These are phyloP conservation scores for Aspergillus heteromorphus DNA, from an alignment of 495 filamentous ascomycete species.

Conservation along the genomic window DNA sequence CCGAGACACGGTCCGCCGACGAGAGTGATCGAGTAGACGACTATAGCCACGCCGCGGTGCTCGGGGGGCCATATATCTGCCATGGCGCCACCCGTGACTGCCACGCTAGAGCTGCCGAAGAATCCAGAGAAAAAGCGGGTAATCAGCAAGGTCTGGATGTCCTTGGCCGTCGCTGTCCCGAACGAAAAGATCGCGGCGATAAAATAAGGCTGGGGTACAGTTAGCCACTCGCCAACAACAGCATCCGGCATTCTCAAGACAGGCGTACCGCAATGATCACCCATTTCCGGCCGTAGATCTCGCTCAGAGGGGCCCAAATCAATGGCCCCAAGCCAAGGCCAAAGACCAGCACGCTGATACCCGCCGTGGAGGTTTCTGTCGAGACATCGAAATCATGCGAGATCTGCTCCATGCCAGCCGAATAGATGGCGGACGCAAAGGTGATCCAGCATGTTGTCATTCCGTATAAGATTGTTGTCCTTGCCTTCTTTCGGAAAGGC, in stretches of 20 bases:
- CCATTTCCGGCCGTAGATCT: constrained; percentile 8
- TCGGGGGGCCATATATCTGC: constrained; percentile 47
- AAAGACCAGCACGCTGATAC: neutral
- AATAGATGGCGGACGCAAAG: neutral
- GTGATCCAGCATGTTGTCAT: neutral
- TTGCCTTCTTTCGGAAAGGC: neutral
- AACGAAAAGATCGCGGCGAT: constrained; percentile 25
- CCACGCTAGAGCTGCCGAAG: constrained; percentile 50
- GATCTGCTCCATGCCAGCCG: neutral
- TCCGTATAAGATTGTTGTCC: neutral
- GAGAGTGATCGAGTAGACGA: constrained; percentile 50
- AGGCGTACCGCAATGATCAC: neutral
- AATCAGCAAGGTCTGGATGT: constrained; percentile 52
- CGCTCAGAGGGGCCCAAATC: constrained; percentile 12
- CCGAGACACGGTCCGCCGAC: constrained; percentile 47
- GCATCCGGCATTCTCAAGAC: neutral
- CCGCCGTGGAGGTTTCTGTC: neutral
- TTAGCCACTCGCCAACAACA: neutral
- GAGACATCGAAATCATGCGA: neutral
- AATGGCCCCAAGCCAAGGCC: constrained; percentile 6
- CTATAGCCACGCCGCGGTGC: constrained; percentile 45
- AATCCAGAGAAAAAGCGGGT: constrained; percentile 55
- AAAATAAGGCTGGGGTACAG: neutral
- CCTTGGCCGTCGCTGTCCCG: constrained; percentile 46
- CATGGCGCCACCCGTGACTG: constrained; percentile 50